phyloP scores from a whole-genome alignment of 2,329 filamentous ascomycete species.

The Coniochaeta hoffmannii region DNA sequence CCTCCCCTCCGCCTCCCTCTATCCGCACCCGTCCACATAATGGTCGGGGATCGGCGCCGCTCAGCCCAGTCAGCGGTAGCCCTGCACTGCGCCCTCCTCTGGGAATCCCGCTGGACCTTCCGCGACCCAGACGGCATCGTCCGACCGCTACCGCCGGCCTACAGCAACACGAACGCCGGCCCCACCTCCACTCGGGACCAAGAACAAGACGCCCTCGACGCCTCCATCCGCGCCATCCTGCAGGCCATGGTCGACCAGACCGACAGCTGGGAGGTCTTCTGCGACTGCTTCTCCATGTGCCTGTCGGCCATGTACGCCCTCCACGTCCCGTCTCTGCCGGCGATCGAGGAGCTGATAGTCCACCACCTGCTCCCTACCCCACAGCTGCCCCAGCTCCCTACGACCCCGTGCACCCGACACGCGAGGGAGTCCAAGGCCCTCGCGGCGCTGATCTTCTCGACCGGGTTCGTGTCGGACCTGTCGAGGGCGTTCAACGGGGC shows the following conservation, averaged over 20 bases:
- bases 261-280: neutral
- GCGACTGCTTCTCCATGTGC: neutral
- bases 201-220: neutral
- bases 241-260: neutral
- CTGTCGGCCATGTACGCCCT: neutral
- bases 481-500: neutral
- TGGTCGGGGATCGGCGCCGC: neutral
- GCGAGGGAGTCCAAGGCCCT: neutral
- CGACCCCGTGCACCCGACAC: neutral
- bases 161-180: neutral
- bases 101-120: neutral
- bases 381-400: neutral
- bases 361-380: no score
- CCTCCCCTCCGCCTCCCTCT: neutral
- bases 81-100: neutral
- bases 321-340: neutral
- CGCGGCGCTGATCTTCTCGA: neutral
- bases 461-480: neutral
- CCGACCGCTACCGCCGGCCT: neutral
- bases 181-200: neutral
- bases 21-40: neutral
- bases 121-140: neutral
- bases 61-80: neutral
- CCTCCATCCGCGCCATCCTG: neutral
- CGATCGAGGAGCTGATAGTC: neutral